phyloP scores from a whole-genome alignment of 1,284 basidiomycete genomes.

The Chondrostereum purpureum region DNA sequence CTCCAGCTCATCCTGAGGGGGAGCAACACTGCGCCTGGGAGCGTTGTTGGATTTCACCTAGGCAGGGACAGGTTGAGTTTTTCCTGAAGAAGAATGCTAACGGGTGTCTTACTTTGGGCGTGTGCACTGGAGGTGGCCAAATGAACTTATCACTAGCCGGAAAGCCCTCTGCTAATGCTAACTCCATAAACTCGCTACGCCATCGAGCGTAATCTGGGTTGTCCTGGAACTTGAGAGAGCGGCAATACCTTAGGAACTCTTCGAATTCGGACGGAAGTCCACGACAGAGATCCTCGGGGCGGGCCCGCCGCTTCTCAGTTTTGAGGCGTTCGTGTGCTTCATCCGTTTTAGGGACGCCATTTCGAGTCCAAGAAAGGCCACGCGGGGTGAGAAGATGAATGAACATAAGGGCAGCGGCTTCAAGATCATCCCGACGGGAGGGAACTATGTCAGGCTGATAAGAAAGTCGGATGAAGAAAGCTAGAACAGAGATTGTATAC shows the following conservation, averaged over 20 bases:
- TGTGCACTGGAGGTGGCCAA: constrained; percentile 53
- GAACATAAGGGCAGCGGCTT: constrained; percentile 69
- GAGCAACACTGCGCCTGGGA: constrained; percentile 20
- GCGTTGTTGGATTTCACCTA: constrained; percentile 20
- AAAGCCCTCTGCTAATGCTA: constrained; percentile 55
- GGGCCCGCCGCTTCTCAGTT: constrained; percentile 48
- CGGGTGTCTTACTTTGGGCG: constrained; percentile 20
- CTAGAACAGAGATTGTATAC: constrained; percentile 25
- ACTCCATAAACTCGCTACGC: constrained; percentile 51
- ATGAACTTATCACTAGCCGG: constrained; percentile 52
- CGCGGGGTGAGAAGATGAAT: constrained; percentile 70
- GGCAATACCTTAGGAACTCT: constrained; percentile 65
- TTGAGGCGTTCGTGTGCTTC: constrained; percentile 56
- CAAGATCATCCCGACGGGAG: constrained; percentile 68
- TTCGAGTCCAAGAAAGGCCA: constrained; percentile 71
- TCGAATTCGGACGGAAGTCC: constrained; percentile 66
- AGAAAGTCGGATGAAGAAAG: neutral
- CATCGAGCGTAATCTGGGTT: constrained; percentile 59
- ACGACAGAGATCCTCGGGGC: constrained; percentile 61
- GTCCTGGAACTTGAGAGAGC: constrained; percentile 59
- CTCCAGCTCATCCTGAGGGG: constrained; percentile 36
- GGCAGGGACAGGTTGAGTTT: constrained; percentile 16
- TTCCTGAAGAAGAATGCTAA: too few species aligned
- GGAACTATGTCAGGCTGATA: constrained; percentile 43
- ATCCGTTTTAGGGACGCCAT: constrained; percentile 65